Evolutionary conservation across 768 basidiomycete genomes (phyloP), one percentile per base, ranked within the genome.

Genomic region (Mycena maculata): DNA sequence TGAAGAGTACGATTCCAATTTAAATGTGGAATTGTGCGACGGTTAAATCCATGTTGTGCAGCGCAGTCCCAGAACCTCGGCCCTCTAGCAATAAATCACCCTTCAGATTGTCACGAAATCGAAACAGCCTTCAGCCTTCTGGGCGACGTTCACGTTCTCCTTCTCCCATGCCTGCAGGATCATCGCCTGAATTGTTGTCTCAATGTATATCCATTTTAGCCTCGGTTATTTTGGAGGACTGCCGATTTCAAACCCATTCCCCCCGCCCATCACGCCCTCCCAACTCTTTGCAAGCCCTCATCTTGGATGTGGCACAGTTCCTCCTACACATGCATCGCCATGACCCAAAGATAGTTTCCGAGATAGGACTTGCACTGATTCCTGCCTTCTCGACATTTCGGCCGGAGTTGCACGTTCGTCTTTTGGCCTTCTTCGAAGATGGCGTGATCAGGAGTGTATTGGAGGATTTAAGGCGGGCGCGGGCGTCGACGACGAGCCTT

Each of bases 381-480:
- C 92, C 91, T 8, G 90, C 91, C 0, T 90, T 95, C 69, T 81
- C 84, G 33, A 88, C 90, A 27, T 94, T 94, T 78, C 82, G 77
- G 6, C 74, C 77, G 20, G 86, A 84, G 66, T 91, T 93, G 88
- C 82, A 88, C 64, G 78, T 83, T 18, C 84, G 90, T 11, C 76
- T 95, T 10, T 79, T 94, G 45, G 77, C 79, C 3, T 93, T 94
- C 76, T 92, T 93, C 66, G 90, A 93, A 66, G 84, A 85, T 27
- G 81, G 82, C 22, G 77, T 92, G 28, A 71, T 94, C 10, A 84
- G 87, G 60, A 81, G 82, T 28, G 78, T 88, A 33, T 77, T 93
- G 18, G 80, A 84, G 48, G 83, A 82, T 55, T 78, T 91, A 33
- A 75, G 73, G 28, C 75, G 75, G 27, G 66, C 79, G 4, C 83